Percentiles rank a stretch among this genome's conserved stretches.
Conservation (phyloP, 2,329 filamentous ascomycete genomes). For the Monilinia fructicola region DNA sequence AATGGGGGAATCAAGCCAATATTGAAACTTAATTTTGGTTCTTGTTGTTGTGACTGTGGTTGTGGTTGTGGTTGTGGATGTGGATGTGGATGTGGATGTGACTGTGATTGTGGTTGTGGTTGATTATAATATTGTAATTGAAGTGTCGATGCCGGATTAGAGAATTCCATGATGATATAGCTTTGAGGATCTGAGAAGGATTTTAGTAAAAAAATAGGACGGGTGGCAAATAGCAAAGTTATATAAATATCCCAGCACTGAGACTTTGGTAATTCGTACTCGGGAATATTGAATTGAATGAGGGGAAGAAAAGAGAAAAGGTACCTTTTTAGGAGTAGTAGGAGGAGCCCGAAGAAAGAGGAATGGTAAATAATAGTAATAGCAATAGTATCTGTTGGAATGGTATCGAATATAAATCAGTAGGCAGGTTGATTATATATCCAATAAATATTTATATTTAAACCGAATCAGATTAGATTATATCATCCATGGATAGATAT, state of each 20-base stretch:
- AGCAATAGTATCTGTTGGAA: constrained; percentile 14
- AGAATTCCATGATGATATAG: constrained; percentile 15
- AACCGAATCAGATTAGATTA: no score
- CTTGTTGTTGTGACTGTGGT: no score
- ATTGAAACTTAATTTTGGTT: no score
- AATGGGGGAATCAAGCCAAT: no score
- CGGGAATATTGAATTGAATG: not conserved
- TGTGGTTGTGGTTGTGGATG: not conserved
- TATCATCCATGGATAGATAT: no score
- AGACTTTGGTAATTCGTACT: constrained; percentile 15
- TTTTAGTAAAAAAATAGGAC: not conserved
- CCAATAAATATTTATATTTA: no score
- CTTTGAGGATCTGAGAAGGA: constrained; percentile 6
- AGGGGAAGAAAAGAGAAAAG: not conserved
- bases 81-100: not conserved
- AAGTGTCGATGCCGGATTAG: constrained; percentile 11
- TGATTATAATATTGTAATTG: constrained; percentile 16
- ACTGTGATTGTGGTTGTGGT: not conserved
- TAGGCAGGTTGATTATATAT: no score
- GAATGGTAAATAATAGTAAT: no score
- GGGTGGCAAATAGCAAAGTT: constrained; percentile 4
- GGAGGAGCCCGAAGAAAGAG: no score
- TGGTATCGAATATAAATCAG: constrained; percentile 1
- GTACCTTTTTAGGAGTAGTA: not conserved
- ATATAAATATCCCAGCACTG: constrained; percentile 4